phyloP scores from a whole-genome alignment of 345 rosid species.

The Salix caprea region DNA sequence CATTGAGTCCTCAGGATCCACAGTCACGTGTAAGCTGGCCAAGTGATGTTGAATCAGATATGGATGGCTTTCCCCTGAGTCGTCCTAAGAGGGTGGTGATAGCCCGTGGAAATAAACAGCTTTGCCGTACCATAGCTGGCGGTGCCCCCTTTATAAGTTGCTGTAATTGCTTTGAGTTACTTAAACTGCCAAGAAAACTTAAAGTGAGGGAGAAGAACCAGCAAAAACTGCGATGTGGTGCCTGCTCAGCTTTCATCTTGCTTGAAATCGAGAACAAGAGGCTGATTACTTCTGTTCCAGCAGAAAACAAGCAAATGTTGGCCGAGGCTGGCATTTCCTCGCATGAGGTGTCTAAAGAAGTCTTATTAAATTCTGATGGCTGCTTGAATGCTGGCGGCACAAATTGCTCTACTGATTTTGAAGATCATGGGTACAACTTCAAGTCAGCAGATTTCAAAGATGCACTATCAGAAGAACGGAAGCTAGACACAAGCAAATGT shows the following conservation, averaged over 20 bases:
- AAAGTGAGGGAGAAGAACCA: not conserved
- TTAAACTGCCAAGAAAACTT: constrained; percentile 18
- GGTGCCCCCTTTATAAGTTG: constrained; percentile 29
- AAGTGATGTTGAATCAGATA: constrained; percentile 26
- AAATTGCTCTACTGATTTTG: constrained; percentile 10
- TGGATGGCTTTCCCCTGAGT: constrained; percentile 10
- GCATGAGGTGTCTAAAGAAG: constrained; percentile 3
- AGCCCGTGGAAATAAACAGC: not conserved
- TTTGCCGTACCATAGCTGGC: constrained; percentile 13
- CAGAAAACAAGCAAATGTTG: not conserved
- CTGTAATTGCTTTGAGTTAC: constrained; percentile 19
- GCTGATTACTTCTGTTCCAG: constrained; percentile 14
- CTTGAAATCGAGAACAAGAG: constrained; percentile 12
- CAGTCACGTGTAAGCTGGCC: constrained; percentile 31
- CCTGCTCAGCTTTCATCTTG: constrained; percentile 18
- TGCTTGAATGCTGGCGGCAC: constrained; percentile 10
- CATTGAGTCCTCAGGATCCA: constrained; percentile 21
- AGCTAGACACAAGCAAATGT: constrained; percentile 11
- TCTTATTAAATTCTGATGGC: constrained; percentile 1
- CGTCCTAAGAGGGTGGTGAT: not conserved
- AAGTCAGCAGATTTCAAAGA: constrained; percentile 3
- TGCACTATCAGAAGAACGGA: constrained; percentile 12
- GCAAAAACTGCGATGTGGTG: constrained; percentile 25
- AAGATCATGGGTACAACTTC: constrained; percentile 12
- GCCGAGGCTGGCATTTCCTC: constrained; percentile 14